Evolutionary conservation across 805 yeast species (phyloP).

Genomic region (Candida schatavii): DNA sequence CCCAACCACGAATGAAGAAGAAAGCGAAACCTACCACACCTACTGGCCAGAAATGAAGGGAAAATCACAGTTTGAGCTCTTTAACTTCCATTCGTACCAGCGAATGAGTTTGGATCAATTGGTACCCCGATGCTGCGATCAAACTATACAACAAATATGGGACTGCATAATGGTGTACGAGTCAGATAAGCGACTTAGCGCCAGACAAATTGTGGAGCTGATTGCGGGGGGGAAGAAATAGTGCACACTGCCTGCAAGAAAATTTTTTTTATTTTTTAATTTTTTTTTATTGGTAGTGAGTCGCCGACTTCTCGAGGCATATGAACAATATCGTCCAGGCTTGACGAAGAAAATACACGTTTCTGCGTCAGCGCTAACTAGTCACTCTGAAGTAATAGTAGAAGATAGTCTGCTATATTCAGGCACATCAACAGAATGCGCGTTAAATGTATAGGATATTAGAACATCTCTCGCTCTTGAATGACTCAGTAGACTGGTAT

Average conservation of each 20-base stretch:
- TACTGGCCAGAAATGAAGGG: constrained; percentile 37
- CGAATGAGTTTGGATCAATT: constrained; percentile 6
- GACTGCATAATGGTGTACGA: constrained; percentile 44
- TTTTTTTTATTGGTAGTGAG: neutral
- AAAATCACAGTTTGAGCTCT: constrained; percentile 1
- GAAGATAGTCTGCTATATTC: too few relatives aligned
- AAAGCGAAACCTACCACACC: constrained; percentile 1
- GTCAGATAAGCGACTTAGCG: constrained; percentile 2
- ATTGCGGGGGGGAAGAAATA: too few relatives aligned
- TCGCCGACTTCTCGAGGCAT: neutral
- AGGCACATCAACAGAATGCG: too few relatives aligned
- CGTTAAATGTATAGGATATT: too few relatives aligned
- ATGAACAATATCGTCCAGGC: neutral
- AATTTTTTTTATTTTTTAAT: too few relatives aligned
- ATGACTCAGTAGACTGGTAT: too few relatives aligned
- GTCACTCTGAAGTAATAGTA: too few relatives aligned
- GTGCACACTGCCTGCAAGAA: too few relatives aligned
- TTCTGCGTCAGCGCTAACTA: too few relatives aligned
- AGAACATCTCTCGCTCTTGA: too few relatives aligned
- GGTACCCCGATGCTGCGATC: constrained; percentile 17
- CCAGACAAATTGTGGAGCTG: neutral
- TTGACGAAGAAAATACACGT: too few relatives aligned
- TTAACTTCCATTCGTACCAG: neutral
- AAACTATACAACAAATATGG: constrained; percentile 24
- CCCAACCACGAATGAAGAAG: constrained; percentile 35